Base-by-base conservation (phyloP, 257 asterid genomes). In the Linaria vulgaris region DNA sequence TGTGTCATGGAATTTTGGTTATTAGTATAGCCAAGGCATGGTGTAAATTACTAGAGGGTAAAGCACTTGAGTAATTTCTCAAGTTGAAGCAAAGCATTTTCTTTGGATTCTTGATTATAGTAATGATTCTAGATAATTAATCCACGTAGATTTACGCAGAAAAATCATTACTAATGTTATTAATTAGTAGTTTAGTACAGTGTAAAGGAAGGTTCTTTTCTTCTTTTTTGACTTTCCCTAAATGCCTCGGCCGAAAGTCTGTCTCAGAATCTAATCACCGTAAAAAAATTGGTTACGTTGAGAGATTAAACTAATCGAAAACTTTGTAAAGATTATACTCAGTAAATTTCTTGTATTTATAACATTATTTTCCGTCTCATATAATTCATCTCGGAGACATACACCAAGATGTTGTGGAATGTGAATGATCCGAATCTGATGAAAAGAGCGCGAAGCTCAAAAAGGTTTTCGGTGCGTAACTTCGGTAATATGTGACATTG, bases 31-130 rank as follows among this genome's bases (percentile, higher is more conserved):
- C 37, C 6, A 25, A n/a, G 56, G 30, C 56, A 64, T 38, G n/a
- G 57, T 22, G 48, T 71, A 57, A 58, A 56, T 58, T 63, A 68
- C 54, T 57, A 15, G 62, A 53, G 66, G 64, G 69, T 74, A 69
- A 69, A 74, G 68, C 68, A 66, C 16, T 65, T 21, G 21, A 60
- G 50, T 54, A 31, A 16, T 64, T 69, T 74, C 68, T 57, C 69
- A 19, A 23, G 12, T 44, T 74, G 48, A 64, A 69, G 69, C 39
- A 25, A 9, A 63, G 17, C 39, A 64, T 61, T 66, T 66, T 58
- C 22, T 46, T 46, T 60, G 57, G 25, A 65, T 59, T 22, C 65
- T 54, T 60, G 39, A 14, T 63, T 25, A 47, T 64, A 6, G 60
- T 60, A 59, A 27, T 12, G 37, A 61, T 73, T 53, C 3, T 21